These are phyloP conservation scores for Jackrogersella multiformis DNA, from an alignment of 495 filamentous ascomycete genomes.

Conservation along the genomic window DNA sequence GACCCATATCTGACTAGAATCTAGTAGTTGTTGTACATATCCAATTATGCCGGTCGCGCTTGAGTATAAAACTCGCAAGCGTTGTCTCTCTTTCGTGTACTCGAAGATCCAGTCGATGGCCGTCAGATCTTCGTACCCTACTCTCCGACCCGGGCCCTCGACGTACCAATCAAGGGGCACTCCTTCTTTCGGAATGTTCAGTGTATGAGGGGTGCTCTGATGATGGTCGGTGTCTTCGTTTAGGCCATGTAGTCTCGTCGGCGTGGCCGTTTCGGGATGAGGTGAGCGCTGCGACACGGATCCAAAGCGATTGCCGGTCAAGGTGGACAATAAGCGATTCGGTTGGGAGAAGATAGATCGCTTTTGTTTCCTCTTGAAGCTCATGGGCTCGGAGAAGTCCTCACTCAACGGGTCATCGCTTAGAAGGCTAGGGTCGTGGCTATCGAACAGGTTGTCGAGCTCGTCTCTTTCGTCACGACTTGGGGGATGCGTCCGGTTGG, in stretches of 20 bases:
- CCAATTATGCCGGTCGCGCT: constrained; percentile 76
- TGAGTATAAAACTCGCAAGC: constrained; percentile 77
- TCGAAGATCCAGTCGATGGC: constrained; percentile 99
- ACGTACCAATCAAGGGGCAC: constrained; percentile 83
- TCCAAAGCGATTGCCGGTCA: constrained; percentile 58
- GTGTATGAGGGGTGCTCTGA: constrained; percentile 17
- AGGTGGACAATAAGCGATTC: constrained; percentile 64
- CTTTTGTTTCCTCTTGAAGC: constrained; percentile 87
- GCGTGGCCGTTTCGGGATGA: constrained; percentile 30
- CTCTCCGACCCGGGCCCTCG: constrained; percentile 88
- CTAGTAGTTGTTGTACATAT: constrained; percentile 73
- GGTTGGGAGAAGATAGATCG: constrained; percentile 56
- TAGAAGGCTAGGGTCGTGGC: constrained; percentile 49
- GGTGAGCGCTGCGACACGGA: constrained; percentile 28
- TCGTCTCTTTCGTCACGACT: constrained; percentile 54
- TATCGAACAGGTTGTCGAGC: constrained; percentile 55
- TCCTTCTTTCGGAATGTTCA: constrained; percentile 65
- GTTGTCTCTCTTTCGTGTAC: constrained; percentile 94
- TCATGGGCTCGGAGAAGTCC: constrained; percentile 65
- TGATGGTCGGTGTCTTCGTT: background rate
- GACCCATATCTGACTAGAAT: constrained; percentile 91
- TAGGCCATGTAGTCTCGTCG: constrained; percentile 33
- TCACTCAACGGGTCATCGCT: constrained; percentile 62
- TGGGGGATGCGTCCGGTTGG: constrained; percentile 38
- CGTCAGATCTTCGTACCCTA: constrained; percentile 95